Evolutionary conservation across 805 yeast species (phyloP), one percentile per base, ranked within the genome.

Genomic region (Pichia kluyveri): DNA sequence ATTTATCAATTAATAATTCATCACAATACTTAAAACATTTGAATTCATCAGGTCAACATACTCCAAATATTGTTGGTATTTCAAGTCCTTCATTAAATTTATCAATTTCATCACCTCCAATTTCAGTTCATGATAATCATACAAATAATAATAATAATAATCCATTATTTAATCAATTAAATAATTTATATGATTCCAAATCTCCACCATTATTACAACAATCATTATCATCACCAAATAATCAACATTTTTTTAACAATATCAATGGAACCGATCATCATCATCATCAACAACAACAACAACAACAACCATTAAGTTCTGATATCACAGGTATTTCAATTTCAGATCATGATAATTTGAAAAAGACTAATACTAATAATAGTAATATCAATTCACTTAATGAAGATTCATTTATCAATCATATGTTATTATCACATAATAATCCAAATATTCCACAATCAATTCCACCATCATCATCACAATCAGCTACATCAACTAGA

Each of bases 1-100:
- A 48, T 37, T 48, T 56, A 42, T 49, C 59, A 9, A 47, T 56
- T 19, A 52, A 44, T 28, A 42, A 45, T 19, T 38, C 52, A 8
- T 39, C 51, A 10, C 52, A 46, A 28, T 49, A 49, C 45, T 19
- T 44, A 11, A 41, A 40, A 32, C 40, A 43, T 12, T 23, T 45
- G 23, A 40, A 40, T 48, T 39, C 38, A 28, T 32, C 28, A 47
- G 44, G 46, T 19, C 30, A 32, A 18, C 45, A 40, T 26, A 40
- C 38, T 18, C 43, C 49, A 14, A 32, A 32, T 23, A 26, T 19
- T 38, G 40, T 7, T 5, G 11, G 14, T 14, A 36, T 44, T 19
- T 38, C 53, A 41, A 44, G 45, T 34, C 51, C 53, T 2, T 44
- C 54, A 30, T 28, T 51, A 15, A 48, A 49, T 44, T 34, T 46